phyloP scores from a whole-genome alignment of 345 rosid species.

The Populus nigra region DNA sequence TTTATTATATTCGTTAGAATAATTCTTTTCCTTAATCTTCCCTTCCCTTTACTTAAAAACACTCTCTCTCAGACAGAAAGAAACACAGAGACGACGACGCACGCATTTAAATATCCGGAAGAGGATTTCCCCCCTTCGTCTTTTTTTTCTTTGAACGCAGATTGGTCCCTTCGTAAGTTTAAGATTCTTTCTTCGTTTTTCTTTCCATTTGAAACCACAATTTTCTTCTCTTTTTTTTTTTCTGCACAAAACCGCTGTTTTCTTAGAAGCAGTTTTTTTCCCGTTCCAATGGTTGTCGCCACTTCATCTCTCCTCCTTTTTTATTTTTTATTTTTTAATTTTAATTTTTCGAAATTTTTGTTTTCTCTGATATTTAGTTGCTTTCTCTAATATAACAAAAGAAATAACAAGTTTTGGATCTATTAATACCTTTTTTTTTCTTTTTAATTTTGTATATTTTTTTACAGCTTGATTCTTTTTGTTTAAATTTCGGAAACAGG shows the following conservation, averaged over 20 bases:
- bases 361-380: neutral
- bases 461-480: too few relatives aligned
- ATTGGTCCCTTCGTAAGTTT: neutral
- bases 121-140: neutral
- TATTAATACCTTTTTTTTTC: neutral
- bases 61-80: too few relatives aligned
- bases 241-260: neutral
- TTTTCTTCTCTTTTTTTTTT: neutral
- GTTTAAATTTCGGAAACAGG: neutral
- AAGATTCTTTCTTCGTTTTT: neutral
- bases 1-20: too few relatives aligned
- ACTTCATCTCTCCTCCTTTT: neutral
- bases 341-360: neutral
- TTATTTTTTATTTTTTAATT: neutral
- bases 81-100: neutral
- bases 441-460: neutral
- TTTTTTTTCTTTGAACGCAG: neutral
- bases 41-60: too few relatives aligned
- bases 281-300: neutral
- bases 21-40: too few relatives aligned
- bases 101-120: neutral
- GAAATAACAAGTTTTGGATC: neutral
- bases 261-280: neutral
- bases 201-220: neutral
- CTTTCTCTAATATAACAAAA: neutral